Evolutionary conservation across 306 rosid genomes (phyloP).

Genomic region (Abrus precatorius): DNA sequence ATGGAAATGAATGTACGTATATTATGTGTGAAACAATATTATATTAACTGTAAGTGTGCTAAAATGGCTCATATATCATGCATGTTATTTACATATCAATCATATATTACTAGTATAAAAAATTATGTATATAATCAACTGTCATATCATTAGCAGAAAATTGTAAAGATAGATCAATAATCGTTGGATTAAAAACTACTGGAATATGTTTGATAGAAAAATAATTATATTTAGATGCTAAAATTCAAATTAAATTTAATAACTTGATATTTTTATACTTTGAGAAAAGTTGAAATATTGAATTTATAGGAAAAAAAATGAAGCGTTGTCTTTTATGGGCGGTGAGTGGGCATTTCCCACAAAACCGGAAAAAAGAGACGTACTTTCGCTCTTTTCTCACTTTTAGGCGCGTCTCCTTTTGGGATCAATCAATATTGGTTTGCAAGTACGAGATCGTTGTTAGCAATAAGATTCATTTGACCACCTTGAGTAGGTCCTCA

Average conservation of each 20-base stretch:
- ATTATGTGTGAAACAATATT: no score
- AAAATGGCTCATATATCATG: no score
- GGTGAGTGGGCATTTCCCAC: constrained; percentile 36
- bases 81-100: no score
- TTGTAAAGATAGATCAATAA: not conserved
- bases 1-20: no score
- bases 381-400: constrained; percentile 52
- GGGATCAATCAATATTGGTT: constrained; percentile 46
- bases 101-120: no score
- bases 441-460: constrained; percentile 57
- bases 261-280: no score
- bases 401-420: constrained; percentile 55
- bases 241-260: not conserved
- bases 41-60: no score
- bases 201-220: not conserved
- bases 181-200: not conserved
- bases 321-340: constrained; percentile 45
- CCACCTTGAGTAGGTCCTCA: constrained; percentile 52
- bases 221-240: not conserved
- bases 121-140: not conserved
- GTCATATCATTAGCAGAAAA: not conserved
- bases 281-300: no score
- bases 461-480: constrained; percentile 63
- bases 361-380: constrained; percentile 49
- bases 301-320: not conserved